These are phyloP conservation scores for Elaeis guineensis DNA, from an alignment of 176 grass and related monocot species.

Conservation along the genomic window DNA sequence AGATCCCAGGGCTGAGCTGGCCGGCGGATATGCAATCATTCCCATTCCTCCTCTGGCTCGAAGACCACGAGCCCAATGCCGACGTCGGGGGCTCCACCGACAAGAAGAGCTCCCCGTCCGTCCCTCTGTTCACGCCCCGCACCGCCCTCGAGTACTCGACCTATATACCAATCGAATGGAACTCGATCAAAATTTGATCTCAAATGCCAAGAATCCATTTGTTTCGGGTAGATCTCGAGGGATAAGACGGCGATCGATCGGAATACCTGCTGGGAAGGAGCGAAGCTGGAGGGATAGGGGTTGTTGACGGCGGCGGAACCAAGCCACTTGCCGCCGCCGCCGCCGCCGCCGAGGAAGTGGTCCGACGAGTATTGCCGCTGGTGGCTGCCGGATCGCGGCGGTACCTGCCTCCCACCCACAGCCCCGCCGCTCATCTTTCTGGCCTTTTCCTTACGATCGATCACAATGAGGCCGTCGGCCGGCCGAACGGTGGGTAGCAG, in stretches of 20 bases:
- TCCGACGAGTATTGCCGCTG: slow-evolving; percentile 60
- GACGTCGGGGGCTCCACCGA: slow-evolving; percentile 69
- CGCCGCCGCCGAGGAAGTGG: slow-evolving; percentile 50
- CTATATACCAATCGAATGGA: neutral
- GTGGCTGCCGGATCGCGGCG: slow-evolving; percentile 21
- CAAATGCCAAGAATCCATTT: neutral
- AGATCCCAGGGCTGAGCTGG: slow-evolving; percentile 80
- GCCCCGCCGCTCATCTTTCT: neutral
- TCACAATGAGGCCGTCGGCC: too few relatives aligned
- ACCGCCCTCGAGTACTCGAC: slow-evolving; percentile 24
- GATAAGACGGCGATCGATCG: neutral
- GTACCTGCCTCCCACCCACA: slow-evolving; percentile 14
- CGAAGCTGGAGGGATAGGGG: too few relatives aligned
- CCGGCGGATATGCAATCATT: slow-evolving; percentile 18
- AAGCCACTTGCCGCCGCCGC: slow-evolving; percentile 31
- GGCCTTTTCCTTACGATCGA: too few relatives aligned
- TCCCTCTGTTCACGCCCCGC: slow-evolving; percentile 42
- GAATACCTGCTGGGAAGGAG: slow-evolving; percentile 16
- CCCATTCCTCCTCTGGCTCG: slow-evolving; percentile 27
- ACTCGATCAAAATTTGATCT: too few relatives aligned
- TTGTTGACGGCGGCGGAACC: neutral
- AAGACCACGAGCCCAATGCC: slow-evolving; percentile 30
- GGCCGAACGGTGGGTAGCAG: too few relatives aligned
- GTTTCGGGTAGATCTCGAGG: slow-evolving; percentile 22
- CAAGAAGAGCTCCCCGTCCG: slow-evolving; percentile 59